Evolutionary conservation across 176 grass and related monocot species (phyloP).

Genomic region (Pontederia crassipes): DNA sequence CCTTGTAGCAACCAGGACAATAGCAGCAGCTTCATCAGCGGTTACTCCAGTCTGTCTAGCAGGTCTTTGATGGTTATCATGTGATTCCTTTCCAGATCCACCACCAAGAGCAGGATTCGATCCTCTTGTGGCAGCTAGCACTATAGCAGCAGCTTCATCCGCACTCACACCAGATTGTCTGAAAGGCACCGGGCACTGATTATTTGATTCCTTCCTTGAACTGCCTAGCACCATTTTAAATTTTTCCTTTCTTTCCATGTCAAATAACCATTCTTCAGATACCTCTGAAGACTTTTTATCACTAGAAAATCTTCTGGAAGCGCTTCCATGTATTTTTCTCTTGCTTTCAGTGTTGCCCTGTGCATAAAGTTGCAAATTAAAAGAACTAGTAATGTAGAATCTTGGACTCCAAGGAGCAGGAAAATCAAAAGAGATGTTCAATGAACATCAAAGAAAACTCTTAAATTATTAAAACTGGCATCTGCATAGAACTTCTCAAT

Average conservation of each 20-base stretch:
- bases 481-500: too few relatives aligned
- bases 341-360: constrained; percentile 19
- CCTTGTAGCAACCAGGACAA: constrained; percentile 75
- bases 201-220: constrained; percentile 32
- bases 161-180: constrained; percentile 34
- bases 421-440: background rate
- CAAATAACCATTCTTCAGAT: constrained; percentile 33
- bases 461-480: too few relatives aligned
- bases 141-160: constrained; percentile 89
- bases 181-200: background rate
- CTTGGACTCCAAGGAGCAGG: constrained; percentile 27
- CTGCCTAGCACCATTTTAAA: constrained; percentile 49
- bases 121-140: constrained; percentile 78
- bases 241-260: constrained; percentile 34
- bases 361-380: constrained; percentile 12
- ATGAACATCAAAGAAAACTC: too few relatives aligned
- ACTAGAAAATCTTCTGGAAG: constrained; percentile 24
- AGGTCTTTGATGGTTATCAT: background rate
- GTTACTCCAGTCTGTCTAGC: constrained; percentile 31
- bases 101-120: constrained; percentile 25
- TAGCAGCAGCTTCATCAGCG: constrained; percentile 81
- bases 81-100: constrained; percentile 35
- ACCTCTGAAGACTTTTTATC: constrained; percentile 31
- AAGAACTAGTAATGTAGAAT: constrained; percentile 15
- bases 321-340: constrained; percentile 14